Evolutionary conservation across 495 filamentous ascomycete genomes (phyloP), one percentile per base, ranked within the genome.

Genomic region (Trichoderma orchidacearum): DNA sequence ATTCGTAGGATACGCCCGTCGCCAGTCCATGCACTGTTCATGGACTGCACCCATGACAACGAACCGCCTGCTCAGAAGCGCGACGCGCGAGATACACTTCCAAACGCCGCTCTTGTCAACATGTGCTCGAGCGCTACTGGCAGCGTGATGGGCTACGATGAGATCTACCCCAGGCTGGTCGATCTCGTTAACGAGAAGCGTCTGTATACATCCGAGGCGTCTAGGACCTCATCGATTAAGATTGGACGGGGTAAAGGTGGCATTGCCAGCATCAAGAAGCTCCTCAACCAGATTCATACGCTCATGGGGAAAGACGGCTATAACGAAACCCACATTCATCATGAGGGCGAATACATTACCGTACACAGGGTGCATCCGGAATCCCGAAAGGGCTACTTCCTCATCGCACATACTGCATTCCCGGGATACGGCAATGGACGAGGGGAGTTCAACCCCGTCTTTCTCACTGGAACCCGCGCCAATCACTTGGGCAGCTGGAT

Each of bases 31-130:
- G 94, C 93, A 3, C 74, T 99, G 1, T 97, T 99, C 69, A 96
- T 96, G 89, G 94, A 99, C 64, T 99, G 94, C 67, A 99, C 94
- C 1, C 94, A 99, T 67, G 94, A 99, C 70, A 99, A 99, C 64
- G 93, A 97, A 69, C 82, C 88, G 7, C 94, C 94, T 6, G 87
- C 92, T 1, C 93, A 99, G 70, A 96, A 97, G 70, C 81, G 94
- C 23, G 92, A 96, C 66, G 92, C 89, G 23, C 80, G 89, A 54
- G 94, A 99, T 65, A 97, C 94, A 0, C 75, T 99, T 15, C 89
- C 94, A n/a, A 97, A 93, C 63, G 89, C 91, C 35, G 94, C 94
- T 17, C 76, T 99, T 11, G 91, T 97, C 21, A 83, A 81, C 54
- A 96, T 99, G 90, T 99, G 94, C 68, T 83, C 90, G 25, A 95